phyloP scores from a whole-genome alignment of 257 asterid genomes.

The Solanum appendiculatum region DNA sequence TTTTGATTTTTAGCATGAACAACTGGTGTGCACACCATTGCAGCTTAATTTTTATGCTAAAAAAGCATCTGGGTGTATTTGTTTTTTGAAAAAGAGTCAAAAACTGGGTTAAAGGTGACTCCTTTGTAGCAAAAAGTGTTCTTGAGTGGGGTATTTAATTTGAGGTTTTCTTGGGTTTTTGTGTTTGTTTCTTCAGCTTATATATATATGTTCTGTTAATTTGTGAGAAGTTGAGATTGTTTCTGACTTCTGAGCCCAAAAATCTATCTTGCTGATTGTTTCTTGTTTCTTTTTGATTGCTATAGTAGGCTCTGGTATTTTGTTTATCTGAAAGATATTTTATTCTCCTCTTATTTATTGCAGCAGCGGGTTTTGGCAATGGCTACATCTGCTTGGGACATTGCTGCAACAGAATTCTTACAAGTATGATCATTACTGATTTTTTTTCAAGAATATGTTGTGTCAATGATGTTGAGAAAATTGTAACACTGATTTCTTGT shows the following conservation, averaged over 20 bases:
- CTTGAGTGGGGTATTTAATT: not conserved
- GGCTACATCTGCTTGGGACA: conserved; percentile 46
- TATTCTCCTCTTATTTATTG: not conserved
- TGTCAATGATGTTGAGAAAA: not conserved
- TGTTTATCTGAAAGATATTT: not conserved
- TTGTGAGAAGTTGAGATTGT: not conserved
- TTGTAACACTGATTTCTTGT: not conserved
- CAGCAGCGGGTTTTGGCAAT: conserved; percentile 12
- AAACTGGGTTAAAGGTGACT: not conserved
- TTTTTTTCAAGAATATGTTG: not conserved
- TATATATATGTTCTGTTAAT: not conserved
- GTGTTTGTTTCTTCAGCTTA: not conserved
- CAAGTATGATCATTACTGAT: conserved; percentile 23
- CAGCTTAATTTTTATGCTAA: not conserved
- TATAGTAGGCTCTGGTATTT: not conserved
- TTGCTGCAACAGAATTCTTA: conserved; percentile 53
- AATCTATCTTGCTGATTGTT: not conserved
- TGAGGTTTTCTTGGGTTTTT: not conserved
- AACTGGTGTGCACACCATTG: not conserved
- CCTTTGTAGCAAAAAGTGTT: not conserved
- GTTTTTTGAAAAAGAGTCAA: not conserved
- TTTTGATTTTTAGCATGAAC: not conserved
- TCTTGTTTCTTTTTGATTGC: not conserved
- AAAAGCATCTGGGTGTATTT: not conserved
- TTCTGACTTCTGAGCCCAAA: not conserved